Base-by-base conservation (phyloP, 331 rosid genomes). In the Spiraea crenata region DNA sequence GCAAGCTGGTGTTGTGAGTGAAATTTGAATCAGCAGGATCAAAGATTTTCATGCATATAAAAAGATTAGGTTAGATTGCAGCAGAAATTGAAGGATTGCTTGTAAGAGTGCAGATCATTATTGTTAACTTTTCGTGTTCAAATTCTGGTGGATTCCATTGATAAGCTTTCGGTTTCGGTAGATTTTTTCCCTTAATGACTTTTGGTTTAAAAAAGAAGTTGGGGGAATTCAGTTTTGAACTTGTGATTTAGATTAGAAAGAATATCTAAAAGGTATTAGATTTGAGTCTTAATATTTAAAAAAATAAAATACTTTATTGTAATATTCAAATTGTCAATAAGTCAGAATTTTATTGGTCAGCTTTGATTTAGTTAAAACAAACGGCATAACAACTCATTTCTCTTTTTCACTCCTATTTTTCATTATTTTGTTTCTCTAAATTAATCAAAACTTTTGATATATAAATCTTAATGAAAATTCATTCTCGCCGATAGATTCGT, bases 201-300 rank as follows among this genome's bases (percentile, higher is more conserved):
- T 9, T 64, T 38, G 51, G 20, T 71, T 46, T 48, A 25, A 57
- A 56, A 6, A 25, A 76, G 57, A 70, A 77, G 77, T 57, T 67
- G 8, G 48, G 57, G 38, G 50, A 11, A 35, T 46, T 44, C 31
- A 25, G 51, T 19, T 16, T 17, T 10, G 39, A 63, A 11, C 58
- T 12, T 70, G 16, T 49, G 50, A 38, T 19, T 19, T 41, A 16
- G 40, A 57, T 42, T 9, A 41, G 14, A 42, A 14, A 6, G 3
- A n/a, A n/a, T n/a, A n/a, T n/a, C n/a, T n/a, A n/a, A n/a, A n/a
- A n/a, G n/a, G n/a, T n/a, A n/a, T n/a, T n/a, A n/a, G n/a, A n/a
- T n/a, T n/a, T n/a, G n/a, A n/a, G n/a, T n/a, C n/a, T n/a, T n/a
- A n/a, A n/a, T n/a, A n/a, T n/a, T n/a, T n/a, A n/a, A n/a, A n/a